A percentile compares a stretch with the other conserved stretches of the same genome.
phyloP scores from a whole-genome alignment of 306 rosid species.

The Corylus heterophylla region DNA sequence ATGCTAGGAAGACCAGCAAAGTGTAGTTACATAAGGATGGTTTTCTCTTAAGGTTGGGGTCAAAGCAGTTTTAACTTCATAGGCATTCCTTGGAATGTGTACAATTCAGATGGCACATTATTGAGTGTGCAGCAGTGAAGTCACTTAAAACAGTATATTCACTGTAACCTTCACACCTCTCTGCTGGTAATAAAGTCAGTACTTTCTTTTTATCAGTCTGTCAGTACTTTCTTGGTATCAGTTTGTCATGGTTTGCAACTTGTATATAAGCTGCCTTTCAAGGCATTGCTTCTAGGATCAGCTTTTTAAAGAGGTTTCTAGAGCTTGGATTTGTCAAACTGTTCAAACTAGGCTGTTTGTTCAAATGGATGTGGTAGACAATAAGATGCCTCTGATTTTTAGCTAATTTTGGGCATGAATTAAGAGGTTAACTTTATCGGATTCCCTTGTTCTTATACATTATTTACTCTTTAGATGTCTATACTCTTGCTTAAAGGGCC shows the following conservation, averaged over 20 bases:
- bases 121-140: background rate
- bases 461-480: background rate
- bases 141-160: background rate
- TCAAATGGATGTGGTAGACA: background rate
- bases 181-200: background rate
- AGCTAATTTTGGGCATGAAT: background rate
- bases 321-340: background rate
- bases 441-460: background rate
- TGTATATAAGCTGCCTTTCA: no score
- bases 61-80: background rate
- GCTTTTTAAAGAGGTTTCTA: background rate
- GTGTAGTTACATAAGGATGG: background rate
- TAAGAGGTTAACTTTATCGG: background rate
- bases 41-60: background rate
- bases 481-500: background rate
- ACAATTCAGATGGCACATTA: background rate
- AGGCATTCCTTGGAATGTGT: background rate
- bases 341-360: background rate
- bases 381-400: background rate
- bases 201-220: background rate
- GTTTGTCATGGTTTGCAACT: background rate
- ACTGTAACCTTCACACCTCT: background rate
- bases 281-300: no score
- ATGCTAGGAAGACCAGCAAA: background rate
- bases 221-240: background rate